Evolutionary conservation across 2,329 filamentous ascomycete species (phyloP).

Genomic region (Grosmannia huntii): DNA sequence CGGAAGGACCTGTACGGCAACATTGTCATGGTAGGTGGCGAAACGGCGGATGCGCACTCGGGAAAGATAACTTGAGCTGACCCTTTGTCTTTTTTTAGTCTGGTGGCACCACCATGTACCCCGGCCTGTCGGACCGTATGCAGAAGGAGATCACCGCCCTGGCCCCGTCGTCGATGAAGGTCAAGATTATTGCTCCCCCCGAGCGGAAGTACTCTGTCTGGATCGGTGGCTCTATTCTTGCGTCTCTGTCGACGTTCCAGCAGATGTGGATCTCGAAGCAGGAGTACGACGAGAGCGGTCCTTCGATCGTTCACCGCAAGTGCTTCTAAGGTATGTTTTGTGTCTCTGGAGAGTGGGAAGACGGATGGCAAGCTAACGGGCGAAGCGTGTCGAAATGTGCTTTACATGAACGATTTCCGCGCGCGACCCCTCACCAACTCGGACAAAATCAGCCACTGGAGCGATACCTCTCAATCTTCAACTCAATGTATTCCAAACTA

Average conservation of each 20-base stretch:
- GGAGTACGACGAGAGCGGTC: slow-evolving; percentile 99
- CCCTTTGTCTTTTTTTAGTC: slow-evolving; percentile 45
- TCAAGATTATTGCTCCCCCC: slow-evolving; percentile 99
- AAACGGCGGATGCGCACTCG: not conserved
- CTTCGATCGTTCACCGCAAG: slow-evolving; percentile 99
- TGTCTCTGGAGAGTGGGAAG: not conserved
- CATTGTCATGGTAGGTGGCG: slow-evolving; percentile 90
- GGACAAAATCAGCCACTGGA: slow-evolving; percentile 28
- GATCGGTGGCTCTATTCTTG: slow-evolving; percentile 99
- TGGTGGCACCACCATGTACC: slow-evolving; percentile 99
- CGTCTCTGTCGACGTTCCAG: slow-evolving; percentile 99
- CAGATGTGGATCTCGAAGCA: slow-evolving; percentile 99
- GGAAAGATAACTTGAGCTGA: slow-evolving; percentile 20
- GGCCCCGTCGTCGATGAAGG: slow-evolving; percentile 99
- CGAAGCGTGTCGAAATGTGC: not conserved
- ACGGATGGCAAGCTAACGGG: not conserved
- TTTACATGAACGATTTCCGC: not conserved
- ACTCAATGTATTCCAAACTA: slow-evolving; percentile 32
- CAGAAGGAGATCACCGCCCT: slow-evolving; percentile 99
- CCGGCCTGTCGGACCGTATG: slow-evolving; percentile 99
- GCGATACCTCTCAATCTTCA: slow-evolving; percentile 29
- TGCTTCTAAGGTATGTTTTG: slow-evolving; percentile 78
- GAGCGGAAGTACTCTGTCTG: slow-evolving; percentile 99
- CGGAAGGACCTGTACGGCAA: slow-evolving; percentile 99
- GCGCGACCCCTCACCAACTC: slow-evolving; percentile 27